Conservation (phyloP, 805 yeast species). For the Starmerella bacillaris region DNA sequence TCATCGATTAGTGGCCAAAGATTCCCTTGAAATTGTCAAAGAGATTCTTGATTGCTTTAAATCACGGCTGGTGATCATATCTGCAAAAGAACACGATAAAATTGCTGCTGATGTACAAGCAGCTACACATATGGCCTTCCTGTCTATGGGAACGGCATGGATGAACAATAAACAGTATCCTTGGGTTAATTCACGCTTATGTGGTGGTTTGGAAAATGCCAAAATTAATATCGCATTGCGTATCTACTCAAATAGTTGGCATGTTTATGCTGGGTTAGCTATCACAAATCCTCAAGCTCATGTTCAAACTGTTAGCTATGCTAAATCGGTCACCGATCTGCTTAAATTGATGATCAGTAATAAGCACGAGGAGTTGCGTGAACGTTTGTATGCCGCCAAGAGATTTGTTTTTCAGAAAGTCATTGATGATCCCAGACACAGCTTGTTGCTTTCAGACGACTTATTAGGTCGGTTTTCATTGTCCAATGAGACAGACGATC, state of each 20-base stretch:
- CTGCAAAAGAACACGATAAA: constrained; percentile 79
- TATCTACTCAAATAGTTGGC: constrained; percentile 89
- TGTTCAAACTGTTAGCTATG: constrained; percentile 73
- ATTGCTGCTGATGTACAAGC: constrained; percentile 98
- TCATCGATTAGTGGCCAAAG: constrained; percentile 43
- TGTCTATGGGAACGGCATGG: constrained; percentile 97
- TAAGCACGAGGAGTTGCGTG: constrained; percentile 36
- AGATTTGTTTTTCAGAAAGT: constrained; percentile 59
- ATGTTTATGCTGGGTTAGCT: constrained; percentile 93
- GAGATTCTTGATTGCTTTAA: constrained; percentile 50
- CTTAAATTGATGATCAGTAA: constrained; percentile 69
- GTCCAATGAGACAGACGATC: constrained; percentile 42
- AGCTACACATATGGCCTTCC: constrained; percentile 91
- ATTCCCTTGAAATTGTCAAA: constrained; percentile 41
- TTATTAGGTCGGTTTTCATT: constrained; percentile 65
- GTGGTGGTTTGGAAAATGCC: constrained; percentile 90
- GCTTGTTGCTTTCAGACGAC: constrained; percentile 57
- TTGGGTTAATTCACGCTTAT: constrained; percentile 69
- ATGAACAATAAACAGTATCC: constrained; percentile 65
- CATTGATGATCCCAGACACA: constrained; percentile 30
- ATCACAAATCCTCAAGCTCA: constrained; percentile 92
- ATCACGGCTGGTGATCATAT: constrained; percentile 56
- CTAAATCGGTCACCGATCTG: constrained; percentile 64
- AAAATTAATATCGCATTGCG: constrained; percentile 83
- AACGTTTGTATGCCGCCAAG: constrained; percentile 48